A percentile compares a stretch with the other conserved stretches of the same genome.
Conservation (phyloP, 371 early-diverging fungal species). For the Enterospora canceri region DNA sequence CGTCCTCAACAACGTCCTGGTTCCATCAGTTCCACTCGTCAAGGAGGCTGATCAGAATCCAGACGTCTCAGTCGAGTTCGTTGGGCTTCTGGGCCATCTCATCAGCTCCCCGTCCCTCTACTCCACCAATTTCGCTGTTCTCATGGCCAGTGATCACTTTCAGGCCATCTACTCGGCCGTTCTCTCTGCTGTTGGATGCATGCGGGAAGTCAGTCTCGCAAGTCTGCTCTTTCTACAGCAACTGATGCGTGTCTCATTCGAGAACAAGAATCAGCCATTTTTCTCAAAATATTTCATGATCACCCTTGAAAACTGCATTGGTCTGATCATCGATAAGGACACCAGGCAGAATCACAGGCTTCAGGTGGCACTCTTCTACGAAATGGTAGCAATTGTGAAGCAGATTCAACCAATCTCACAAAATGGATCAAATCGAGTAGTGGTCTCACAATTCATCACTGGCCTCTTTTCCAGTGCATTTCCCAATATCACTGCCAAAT, state of each 20-base stretch:
- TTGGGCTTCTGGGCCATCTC: conserved; percentile 19
- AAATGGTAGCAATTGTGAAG: conserved; percentile 20
- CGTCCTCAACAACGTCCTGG: conserved; percentile 31
- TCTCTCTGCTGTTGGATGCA: conserved; percentile 19
- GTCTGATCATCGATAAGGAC: conserved; percentile 49
- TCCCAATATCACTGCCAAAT: conserved; percentile 36
- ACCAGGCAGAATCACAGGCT: conserved; percentile 29
- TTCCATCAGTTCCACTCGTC: conserved; percentile 25
- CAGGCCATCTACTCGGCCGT: conserved; percentile 22
- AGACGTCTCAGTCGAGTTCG: conserved; percentile 27
- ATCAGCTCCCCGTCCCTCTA: conserved; percentile 5
- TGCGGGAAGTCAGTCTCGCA: conserved; percentile 31
- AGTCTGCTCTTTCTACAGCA: conserved; percentile 13
- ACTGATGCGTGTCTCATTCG: conserved; percentile 26
- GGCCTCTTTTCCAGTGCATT: conserved; percentile 26
- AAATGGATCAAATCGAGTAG: conserved; percentile 6
- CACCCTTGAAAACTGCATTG: conserved; percentile 45
- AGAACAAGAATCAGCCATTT: conserved; percentile 25
- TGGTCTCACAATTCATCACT: conserved; percentile 21
- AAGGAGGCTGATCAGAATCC: conserved; percentile 38
- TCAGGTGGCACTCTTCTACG: conserved; percentile 22
- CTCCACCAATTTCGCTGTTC: conserved; percentile 19
- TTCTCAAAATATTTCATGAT: conserved; percentile 28
- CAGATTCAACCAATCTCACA: conserved; percentile 23
- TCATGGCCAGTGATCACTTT: conserved; percentile 17